Base-by-base conservation (phyloP, 2,329 filamentous ascomycete species). In the Sporothrix luriei region DNA sequence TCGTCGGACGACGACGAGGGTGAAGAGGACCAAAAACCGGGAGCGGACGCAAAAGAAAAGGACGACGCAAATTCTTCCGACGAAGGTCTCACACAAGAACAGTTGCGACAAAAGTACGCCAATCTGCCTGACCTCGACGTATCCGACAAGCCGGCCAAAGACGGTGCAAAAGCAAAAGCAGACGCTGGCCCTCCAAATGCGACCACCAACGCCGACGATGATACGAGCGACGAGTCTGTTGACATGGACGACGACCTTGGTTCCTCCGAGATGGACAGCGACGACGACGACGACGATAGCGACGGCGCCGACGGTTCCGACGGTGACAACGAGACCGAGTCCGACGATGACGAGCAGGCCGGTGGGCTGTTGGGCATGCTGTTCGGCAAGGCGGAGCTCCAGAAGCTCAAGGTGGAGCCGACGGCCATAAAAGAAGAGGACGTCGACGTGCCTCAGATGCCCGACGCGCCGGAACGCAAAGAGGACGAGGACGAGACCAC, bases 201-300 rank as follows among this genome's bases (percentile, higher is more conserved):
- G 4, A 75, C 76, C 46, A 55, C 75, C 57, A 72, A 73, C 38
- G n/a, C n/a, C n/a, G 49, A 66, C 40, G 70, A 74, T 26, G 75
- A 78, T 6, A 74, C 78, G 54, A 86, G 84, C 55, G 88, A 90
- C 73, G 88, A 90, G 75, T 90, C 88, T 1, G 80, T 90, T 26
- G 87, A 89, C 74, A 90, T 90, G 88, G 88, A 90, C 73, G 87
- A 90, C 71, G 87, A 90, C 69, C 79, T 88, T 73, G 87, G 85
- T 2, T 87, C 87, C 3, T 86, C 84, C 38, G 86, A 89, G 57
- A 81, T 82, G 76, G 81, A 83, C 21, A 83, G 80, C 59, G 81
- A 80, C 43, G 82, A 79, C 6, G 81, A 81, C 3, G 78, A 82
- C 4, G 83, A 57, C 14, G 57, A 78, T 1, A 79, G 79, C 4